phyloP scores from a whole-genome alignment of 2,329 filamentous ascomycete species.

The Knufia fluminis region DNA sequence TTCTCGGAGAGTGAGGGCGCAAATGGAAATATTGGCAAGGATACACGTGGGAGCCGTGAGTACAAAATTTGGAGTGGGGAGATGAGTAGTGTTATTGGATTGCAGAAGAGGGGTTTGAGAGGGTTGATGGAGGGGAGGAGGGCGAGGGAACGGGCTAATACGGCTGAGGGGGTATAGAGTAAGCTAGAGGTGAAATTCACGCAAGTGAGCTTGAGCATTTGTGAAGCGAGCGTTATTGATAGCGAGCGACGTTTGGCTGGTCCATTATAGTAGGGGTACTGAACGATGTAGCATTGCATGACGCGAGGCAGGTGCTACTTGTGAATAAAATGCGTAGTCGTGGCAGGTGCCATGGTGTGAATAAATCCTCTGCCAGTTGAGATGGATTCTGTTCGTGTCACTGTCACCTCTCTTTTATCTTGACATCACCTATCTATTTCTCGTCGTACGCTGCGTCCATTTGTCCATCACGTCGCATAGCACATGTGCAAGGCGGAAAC shows the following conservation, averaged over 20 bases:
- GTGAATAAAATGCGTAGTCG: too few relatives aligned
- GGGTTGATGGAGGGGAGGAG: constrained; percentile 91
- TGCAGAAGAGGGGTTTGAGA: constrained; percentile 86
- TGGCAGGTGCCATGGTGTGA: not conserved
- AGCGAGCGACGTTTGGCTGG: too few relatives aligned
- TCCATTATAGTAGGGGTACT: too few relatives aligned
- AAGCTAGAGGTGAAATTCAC: not conserved
- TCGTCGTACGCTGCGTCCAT: not conserved
- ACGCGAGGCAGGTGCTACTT: too few relatives aligned
- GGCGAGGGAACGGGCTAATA: constrained; percentile 53
- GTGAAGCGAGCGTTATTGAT: too few relatives aligned
- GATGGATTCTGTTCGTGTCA: too few relatives aligned
- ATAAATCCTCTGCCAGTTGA: not conserved
- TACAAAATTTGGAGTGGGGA: constrained; percentile 50
- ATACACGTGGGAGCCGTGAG: constrained; percentile 1
- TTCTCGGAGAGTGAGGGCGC: constrained; percentile 19
- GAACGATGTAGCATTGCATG: not conserved
- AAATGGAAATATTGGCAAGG: constrained; percentile 6
- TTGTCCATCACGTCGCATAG: not conserved
- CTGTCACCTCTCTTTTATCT: too few relatives aligned
- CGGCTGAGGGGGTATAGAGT: constrained; percentile 5
- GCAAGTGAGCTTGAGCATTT: not conserved
- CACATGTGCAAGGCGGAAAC: not conserved
- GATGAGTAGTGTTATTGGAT: constrained; percentile 78
- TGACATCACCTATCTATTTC: too few relatives aligned